Percentiles rank a stretch among this genome's conserved stretches.
Evolutionary conservation across 768 basidiomycete species (phyloP).

Genomic region (Tricholoma sp.): DNA sequence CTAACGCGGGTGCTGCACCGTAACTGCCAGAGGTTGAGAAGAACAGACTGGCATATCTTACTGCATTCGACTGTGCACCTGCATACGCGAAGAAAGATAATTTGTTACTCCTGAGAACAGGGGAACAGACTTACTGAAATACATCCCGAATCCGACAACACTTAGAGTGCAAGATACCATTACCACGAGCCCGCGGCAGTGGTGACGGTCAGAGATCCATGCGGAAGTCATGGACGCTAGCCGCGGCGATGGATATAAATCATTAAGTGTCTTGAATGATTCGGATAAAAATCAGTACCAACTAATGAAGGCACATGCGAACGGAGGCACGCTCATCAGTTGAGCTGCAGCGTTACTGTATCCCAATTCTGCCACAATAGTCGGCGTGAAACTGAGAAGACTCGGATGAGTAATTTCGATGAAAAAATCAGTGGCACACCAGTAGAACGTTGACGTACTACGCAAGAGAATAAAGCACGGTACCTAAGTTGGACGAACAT

Average conservation of each 20-base stretch:
- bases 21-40: constrained; percentile 50
- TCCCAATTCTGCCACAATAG: constrained; percentile 63
- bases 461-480: constrained; percentile 41
- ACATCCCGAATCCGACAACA: constrained; percentile 49
- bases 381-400: constrained; percentile 58
- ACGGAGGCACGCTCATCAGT: constrained; percentile 60
- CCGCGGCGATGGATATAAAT: not conserved
- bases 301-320: constrained; percentile 45
- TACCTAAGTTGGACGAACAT: constrained; percentile 29
- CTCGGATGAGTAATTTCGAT: not conserved
- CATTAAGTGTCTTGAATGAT: not conserved
- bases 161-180: constrained; percentile 40
- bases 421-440: not conserved
- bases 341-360: constrained; percentile 50
- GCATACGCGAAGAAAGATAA: not conserved
- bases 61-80: constrained; percentile 32
- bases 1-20: constrained; percentile 44
- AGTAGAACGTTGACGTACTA: too few relatives aligned
- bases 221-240: constrained; percentile 34
- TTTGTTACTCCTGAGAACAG: not conserved
- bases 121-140: constrained; percentile 38
- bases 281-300: constrained; percentile 14
- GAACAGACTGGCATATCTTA: constrained; percentile 55
- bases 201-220: constrained; percentile 48
- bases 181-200: constrained; percentile 41